Evolutionary conservation across 257 asterid species (phyloP).

Genomic region (Nicotiana obtusifolia): DNA sequence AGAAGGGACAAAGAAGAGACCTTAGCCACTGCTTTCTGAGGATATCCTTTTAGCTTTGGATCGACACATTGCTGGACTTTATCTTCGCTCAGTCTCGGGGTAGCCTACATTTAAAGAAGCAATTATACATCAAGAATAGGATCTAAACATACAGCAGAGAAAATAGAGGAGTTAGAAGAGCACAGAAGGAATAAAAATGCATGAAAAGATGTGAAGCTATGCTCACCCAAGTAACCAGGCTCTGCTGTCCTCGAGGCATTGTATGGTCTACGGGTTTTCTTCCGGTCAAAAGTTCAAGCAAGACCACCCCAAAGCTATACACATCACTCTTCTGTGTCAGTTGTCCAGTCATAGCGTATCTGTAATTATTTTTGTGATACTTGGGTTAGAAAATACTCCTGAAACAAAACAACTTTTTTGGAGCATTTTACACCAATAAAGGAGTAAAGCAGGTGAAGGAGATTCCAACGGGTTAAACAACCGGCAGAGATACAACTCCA

Average conservation of each 20-base stretch:
- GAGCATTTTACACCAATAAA: not conserved
- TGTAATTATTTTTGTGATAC: not conserved
- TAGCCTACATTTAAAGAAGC: constrained; percentile 17
- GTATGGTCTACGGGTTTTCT: constrained; percentile 40
- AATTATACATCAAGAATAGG: not conserved
- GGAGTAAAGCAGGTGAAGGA: not conserved
- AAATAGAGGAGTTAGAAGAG: not conserved
- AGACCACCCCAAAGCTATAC: constrained; percentile 36
- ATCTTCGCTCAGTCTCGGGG: constrained; percentile 37
- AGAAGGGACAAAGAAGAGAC: not conserved
- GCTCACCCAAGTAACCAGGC: constrained; percentile 25
- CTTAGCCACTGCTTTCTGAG: constrained; percentile 23
- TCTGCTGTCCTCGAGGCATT: constrained; percentile 29
- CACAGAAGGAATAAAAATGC: not conserved
- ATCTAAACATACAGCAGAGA: not conserved
- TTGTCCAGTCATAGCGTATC: constrained; percentile 26
- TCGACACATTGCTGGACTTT: constrained; percentile 39
- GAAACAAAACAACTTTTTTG: not conserved
- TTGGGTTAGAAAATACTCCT: not conserved
- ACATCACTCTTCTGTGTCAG: constrained; percentile 23
- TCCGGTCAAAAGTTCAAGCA: constrained; percentile 36
- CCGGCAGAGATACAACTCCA: not conserved
- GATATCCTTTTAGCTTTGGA: constrained; percentile 24
- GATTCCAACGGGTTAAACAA: not conserved
- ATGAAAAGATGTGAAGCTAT: not conserved